A percentile compares a stretch with the other conserved stretches of the same genome.
Evolutionary conservation across 2,329 filamentous ascomycete species (phyloP).

Genomic region (Blastomyces percursus): DNA sequence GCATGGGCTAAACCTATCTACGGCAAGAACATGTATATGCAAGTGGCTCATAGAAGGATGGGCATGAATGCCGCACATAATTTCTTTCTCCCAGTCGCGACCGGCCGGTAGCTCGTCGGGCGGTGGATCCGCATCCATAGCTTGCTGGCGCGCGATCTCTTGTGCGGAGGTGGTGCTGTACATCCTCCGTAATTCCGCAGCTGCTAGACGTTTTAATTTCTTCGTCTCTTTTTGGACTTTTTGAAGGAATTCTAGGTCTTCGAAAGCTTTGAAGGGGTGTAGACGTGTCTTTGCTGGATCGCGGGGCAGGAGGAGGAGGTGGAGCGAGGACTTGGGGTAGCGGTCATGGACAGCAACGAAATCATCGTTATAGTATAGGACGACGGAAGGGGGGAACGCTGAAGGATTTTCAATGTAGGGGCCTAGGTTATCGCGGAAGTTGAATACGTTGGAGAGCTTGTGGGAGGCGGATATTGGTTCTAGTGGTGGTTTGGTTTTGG

Average conservation of each 20-base stretch:
- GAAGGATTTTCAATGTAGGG: conserved; percentile 56
- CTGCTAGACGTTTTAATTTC: conserved; percentile 55
- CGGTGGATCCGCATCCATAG: conserved; percentile 47
- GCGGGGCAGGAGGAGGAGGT: conserved; percentile 79
- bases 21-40: conserved; percentile 77
- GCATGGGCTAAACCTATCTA: conserved; percentile 61
- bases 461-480: neutral
- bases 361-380: conserved; percentile 56
- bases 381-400: conserved; percentile 45
- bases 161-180: conserved; percentile 53
- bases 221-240: conserved; percentile 50
- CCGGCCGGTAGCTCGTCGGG: conserved; percentile 52
- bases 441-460: conserved; percentile 25
- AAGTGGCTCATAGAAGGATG: conserved; percentile 85
- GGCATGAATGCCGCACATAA: conserved; percentile 72
- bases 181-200: conserved; percentile 59
- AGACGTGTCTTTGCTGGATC: conserved; percentile 47
- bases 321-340: conserved; percentile 75
- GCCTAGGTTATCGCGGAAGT: conserved; percentile 50
- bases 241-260: conserved; percentile 57
- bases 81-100: conserved; percentile 65
- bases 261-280: conserved; percentile 69
- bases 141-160: conserved; percentile 54
- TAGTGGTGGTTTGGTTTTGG: conserved; percentile 12
- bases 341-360: conserved; percentile 71